These are phyloP conservation scores for Tetrapisispora nanseiensis DNA, from an alignment of 805 yeast species.

Conservation along the genomic window DNA sequence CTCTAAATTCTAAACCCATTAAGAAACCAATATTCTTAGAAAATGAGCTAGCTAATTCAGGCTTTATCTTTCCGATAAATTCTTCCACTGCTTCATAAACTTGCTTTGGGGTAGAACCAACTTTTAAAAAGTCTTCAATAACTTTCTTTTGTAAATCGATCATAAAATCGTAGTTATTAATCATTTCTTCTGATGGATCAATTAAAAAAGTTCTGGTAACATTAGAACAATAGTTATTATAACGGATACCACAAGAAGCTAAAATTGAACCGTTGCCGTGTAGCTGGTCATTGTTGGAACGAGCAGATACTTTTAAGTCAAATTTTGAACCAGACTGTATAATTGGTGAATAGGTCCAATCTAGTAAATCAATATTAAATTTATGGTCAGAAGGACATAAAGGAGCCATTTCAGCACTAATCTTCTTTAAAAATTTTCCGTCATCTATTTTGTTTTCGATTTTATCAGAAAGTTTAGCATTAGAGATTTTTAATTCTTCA, in stretches of 20 bases:
- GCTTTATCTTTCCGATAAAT: slow-evolving; percentile 49
- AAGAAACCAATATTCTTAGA: slow-evolving; percentile 80
- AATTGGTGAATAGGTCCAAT: slow-evolving; percentile 91
- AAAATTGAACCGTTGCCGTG: slow-evolving; percentile 70
- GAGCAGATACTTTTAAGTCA: slow-evolving; percentile 76
- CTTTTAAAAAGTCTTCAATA: slow-evolving; percentile 44
- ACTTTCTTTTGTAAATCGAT: slow-evolving; percentile 60
- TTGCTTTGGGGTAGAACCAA: slow-evolving; percentile 57
- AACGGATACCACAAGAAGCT: slow-evolving; percentile 77
- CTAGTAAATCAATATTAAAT: slow-evolving; percentile 66
- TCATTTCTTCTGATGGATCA: slow-evolving; percentile 77
- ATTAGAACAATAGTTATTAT: slow-evolving; percentile 81
- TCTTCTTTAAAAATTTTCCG: slow-evolving; percentile 48
- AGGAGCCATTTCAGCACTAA: slow-evolving; percentile 39
- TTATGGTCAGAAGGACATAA: slow-evolving; percentile 40
- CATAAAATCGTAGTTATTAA: slow-evolving; percentile 67
- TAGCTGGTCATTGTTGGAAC: slow-evolving; percentile 54
- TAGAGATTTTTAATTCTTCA: slow-evolving; percentile 70
- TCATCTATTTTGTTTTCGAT: slow-evolving; percentile 79
- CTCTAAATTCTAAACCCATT: slow-evolving; percentile 84
- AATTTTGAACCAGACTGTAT: slow-evolving; percentile 81
- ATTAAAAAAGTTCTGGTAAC: slow-evolving; percentile 81
- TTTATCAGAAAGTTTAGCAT: slow-evolving; percentile 60
- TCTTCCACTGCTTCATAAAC: slow-evolving; percentile 57
- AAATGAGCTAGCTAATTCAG: slow-evolving; percentile 55